These are phyloP conservation scores for Crotalaria pallida DNA, from an alignment of 306 rosid genomes.

Conservation along the genomic window DNA sequence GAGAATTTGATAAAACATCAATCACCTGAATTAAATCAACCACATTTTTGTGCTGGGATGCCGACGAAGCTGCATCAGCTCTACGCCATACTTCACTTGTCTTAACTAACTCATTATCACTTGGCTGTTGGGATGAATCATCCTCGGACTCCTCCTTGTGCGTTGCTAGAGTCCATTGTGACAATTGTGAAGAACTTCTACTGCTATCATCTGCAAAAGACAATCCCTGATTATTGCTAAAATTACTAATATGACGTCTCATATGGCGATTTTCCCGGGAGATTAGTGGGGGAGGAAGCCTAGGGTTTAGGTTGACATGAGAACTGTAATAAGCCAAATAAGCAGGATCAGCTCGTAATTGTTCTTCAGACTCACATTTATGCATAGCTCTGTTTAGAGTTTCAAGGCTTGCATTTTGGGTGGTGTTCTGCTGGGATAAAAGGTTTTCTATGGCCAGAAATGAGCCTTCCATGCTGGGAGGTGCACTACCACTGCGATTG, in stretches of 20 bases:
- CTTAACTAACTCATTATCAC: constrained; percentile 40
- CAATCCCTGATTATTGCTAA: constrained; percentile 37
- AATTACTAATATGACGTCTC: constrained; percentile 44
- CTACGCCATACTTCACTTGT: constrained; percentile 24
- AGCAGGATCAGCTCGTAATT: constrained; percentile 51
- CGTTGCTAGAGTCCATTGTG: constrained; percentile 49
- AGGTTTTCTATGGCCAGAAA: constrained; percentile 47
- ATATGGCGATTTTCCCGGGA: constrained; percentile 57
- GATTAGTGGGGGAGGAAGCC: constrained; percentile 56
- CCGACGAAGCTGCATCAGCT: constrained; percentile 30
- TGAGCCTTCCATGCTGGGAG: constrained; percentile 74
- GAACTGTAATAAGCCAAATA: constrained; percentile 46
- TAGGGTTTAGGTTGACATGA: constrained; percentile 63
- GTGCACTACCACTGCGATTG: constrained; percentile 69
- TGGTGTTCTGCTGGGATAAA: constrained; percentile 39
- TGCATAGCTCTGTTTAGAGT: constrained; percentile 35
- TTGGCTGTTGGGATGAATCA: constrained; percentile 48
- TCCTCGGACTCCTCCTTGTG: constrained; percentile 70
- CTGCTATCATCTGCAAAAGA: constrained; percentile 50
- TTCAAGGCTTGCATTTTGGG: constrained; percentile 36
- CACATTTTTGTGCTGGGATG: constrained; percentile 34
- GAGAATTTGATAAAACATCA: constrained; percentile 16
- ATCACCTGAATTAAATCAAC: constrained; percentile 58
- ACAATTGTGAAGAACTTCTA: constrained; percentile 37
- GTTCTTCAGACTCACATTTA: constrained; percentile 43